Base-by-base conservation (phyloP, 257 asterid species). In the Sherardia arvensis region DNA sequence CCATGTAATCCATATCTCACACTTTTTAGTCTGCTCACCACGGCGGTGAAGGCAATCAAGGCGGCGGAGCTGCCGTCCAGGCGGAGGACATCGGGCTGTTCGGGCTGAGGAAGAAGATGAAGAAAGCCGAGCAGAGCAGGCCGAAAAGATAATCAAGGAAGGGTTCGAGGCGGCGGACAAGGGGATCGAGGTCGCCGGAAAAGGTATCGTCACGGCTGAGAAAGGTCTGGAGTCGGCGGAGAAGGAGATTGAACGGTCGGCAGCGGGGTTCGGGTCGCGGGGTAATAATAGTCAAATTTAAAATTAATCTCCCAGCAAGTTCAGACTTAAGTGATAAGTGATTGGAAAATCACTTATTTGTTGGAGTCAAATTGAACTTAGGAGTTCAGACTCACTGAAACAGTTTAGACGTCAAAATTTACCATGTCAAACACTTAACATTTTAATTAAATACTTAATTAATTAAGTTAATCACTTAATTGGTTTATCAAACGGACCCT, bases 131-230 rank as follows among this genome's bases (percentile, higher is more conserved):
- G 81, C 71, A n/a, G n/a, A 88, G 78, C 81, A 71, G 64, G 98
- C 88, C 8, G 95, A 81, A 69, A 69, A 73, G 80, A 56, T 91
- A 12, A 91, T 88, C 60, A 78, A 81, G 75, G 96, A 91, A 74
- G 95, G 95, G 6, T 77, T 91, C 75, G 91, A 87, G 71, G 87
- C 91, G 0, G 95, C 85, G 53, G 95, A 87, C 33, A 80, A 81
- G 71, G 92, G 92, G 20, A 66, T 86, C 2, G 75, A 10, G 70
- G 88, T 77, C 17, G 87, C 87, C 6, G 93, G 77, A 75, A 83
- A 74, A 55, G 94, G 86, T 29, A 32, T 87, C 1, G 82, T 58
- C 60, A 76, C 79, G 21, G 88, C 84, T 5, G 89, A 83, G 79
- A 80, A 74, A 74, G 88, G 84, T 18, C 28, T 85, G 1, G 85